Evolutionary conservation across 805 yeast species (phyloP).

Genomic region (Candida tibetensis): DNA sequence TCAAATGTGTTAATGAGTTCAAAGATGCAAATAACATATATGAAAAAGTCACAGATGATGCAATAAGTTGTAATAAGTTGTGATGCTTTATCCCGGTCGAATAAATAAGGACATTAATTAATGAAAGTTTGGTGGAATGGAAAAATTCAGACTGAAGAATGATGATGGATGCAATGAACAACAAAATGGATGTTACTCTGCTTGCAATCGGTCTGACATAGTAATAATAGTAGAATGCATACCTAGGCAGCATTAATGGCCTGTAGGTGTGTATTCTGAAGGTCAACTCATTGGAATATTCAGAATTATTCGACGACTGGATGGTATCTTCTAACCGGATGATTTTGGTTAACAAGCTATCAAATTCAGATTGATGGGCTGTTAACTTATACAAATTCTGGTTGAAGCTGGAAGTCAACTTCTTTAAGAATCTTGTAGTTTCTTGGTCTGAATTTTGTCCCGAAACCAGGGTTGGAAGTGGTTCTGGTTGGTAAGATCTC

Average conservation of each 20-base stretch:
- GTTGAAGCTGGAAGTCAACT: slow-evolving; percentile 51
- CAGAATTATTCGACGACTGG: slow-evolving; percentile 33
- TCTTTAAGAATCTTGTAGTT: slow-evolving; percentile 44
- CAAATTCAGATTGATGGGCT: slow-evolving; percentile 59
- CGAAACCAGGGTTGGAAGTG: slow-evolving; percentile 6
- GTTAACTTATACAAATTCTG: slow-evolving; percentile 48
- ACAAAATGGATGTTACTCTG: slow-evolving; percentile 40
- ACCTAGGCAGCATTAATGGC: slow-evolving; percentile 34
- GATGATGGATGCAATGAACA: slow-evolving; percentile 47
- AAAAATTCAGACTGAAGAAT: slow-evolving; percentile 72
- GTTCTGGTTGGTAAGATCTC: slow-evolving; percentile 25
- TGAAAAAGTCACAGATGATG: slow-evolving; percentile 44
- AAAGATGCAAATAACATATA: slow-evolving; percentile 71
- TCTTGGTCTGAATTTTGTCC: slow-evolving; percentile 30
- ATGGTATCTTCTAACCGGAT: slow-evolving; percentile 56
- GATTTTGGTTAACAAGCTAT: slow-evolving; percentile 46
- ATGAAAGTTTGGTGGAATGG: slow-evolving; percentile 64
- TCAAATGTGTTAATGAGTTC: slow-evolving; percentile 61
- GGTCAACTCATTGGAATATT: slow-evolving; percentile 14
- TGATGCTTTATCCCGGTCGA: slow-evolving; percentile 25
- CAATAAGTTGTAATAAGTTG: slow-evolving; percentile 33
- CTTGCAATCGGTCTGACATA: slow-evolving; percentile 46
- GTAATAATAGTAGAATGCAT: slow-evolving; percentile 41
- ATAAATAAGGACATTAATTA: slow-evolving; percentile 51
- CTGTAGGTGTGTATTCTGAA: slow-evolving; percentile 20